Evolutionary conservation across 345 rosid genomes (phyloP), one percentile per base, ranked within the genome.

Genomic region (Eucalyptus victrix): DNA sequence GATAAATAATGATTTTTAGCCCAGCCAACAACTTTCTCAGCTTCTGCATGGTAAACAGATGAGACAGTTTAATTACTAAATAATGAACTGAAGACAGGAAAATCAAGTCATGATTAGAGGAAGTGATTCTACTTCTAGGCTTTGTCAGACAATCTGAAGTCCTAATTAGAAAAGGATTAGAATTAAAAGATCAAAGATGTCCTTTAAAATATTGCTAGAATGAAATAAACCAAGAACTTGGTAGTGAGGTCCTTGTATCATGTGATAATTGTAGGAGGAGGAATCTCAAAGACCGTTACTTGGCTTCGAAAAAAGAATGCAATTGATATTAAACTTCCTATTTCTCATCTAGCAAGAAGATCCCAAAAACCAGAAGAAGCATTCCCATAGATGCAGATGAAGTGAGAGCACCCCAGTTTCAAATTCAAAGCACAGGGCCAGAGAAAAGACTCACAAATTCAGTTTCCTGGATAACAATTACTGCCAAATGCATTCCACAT

Each of bases 11-110:
- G 98, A 93, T 98, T 98, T 94, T 93, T 96, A 7, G 99, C 99
- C 99, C 99, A 97, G 89, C 99, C 99, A 90, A 97, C 94, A 89
- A 97, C 93, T 91, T 96, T 98, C 92, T 96, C 99, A 90, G 99
- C 97, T 93, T 95, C 99, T 98, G 95, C 86, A 90, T 37, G 90
- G 60, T 23, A 40, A 16, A 47, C 11, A 30, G 65, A 86, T 6
- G 65, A 18, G 21, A 51, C 54, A 86, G 44, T 34, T 72, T 37
- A 72, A 72, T 37, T 37, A 19, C 15, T 72, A 37, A 19, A 37
- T 72, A 37, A 37, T 37, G 45, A 72, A 37, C 83, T 11, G 45
- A 72, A 37, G 45, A 72, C 45, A 72, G 45, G 28, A 19, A 72
- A 72, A 72, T 19, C 45, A 72, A 72, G 83, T 37, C 83, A 72